A percentile compares a stretch with the other conserved stretches of the same genome.
Evolutionary conservation across 2,329 filamentous ascomycete genomes (phyloP).

Genomic region (Cytospora piceae): DNA sequence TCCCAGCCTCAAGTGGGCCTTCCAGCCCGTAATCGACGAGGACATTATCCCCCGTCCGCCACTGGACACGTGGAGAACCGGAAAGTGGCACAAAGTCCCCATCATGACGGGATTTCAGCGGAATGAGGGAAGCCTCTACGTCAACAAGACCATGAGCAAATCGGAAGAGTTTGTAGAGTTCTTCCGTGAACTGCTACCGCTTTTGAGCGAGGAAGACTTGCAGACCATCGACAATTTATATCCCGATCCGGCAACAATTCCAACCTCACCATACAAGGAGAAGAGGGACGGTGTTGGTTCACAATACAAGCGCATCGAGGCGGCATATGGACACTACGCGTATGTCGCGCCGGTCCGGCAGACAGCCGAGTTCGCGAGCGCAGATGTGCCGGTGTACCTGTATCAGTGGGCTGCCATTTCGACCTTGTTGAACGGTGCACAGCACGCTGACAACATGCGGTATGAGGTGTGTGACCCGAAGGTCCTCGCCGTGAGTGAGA

Average conservation of each 20-base stretch:
- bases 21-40: constrained; percentile 57
- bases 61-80: constrained; percentile 35
- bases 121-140: constrained; percentile 50
- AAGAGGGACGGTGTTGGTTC: constrained; percentile 46
- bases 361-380: constrained; percentile 46
- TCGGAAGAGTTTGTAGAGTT: constrained; percentile 43
- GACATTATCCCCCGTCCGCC: constrained; percentile 37
- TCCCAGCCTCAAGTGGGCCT: constrained; percentile 48
- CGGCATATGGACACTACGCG: constrained; percentile 58
- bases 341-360: constrained; percentile 57
- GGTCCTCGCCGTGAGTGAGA: constrained; percentile 41
- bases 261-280: constrained; percentile 45
- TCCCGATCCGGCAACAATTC: constrained; percentile 41
- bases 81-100: constrained; percentile 40
- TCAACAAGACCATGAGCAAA: constrained; percentile 41
- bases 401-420: constrained; percentile 58
- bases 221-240: constrained; percentile 44
- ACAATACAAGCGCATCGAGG: constrained; percentile 59
- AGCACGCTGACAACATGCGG: constrained; percentile 52
- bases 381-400: constrained; percentile 47
- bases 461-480: constrained; percentile 49
- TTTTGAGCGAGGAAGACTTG: constrained; percentile 42
- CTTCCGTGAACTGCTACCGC: constrained; percentile 45
- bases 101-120: constrained; percentile 49
- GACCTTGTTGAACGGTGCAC: constrained; percentile 48